Conservation (phyloP, 371 early-diverging fungal genomes). For the Lichtheimia hyalospora region DNA sequence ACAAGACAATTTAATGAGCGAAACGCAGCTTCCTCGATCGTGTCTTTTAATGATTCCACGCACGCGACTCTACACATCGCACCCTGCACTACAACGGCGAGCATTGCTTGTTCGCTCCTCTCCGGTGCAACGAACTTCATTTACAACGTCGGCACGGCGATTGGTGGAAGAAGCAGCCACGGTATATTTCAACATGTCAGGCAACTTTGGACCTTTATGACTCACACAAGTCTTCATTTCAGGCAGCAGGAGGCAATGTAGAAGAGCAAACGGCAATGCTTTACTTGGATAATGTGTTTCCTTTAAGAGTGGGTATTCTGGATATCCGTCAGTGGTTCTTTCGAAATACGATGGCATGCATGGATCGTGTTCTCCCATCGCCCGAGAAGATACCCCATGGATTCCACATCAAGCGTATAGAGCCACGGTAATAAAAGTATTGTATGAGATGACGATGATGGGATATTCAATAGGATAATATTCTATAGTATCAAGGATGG, state of each 20-base stretch:
- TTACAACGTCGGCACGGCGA: background rate
- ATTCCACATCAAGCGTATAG: slow-evolving; percentile 32
- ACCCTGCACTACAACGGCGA: no score
- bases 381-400: slow-evolving; percentile 26
- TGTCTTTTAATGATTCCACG: no score
- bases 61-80: no score
- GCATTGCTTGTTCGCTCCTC: no score
- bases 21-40: no score
- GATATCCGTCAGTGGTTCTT: slow-evolving; percentile 47
- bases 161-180: background rate
- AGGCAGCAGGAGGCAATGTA: background rate
- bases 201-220: no score
- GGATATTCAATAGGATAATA: background rate
- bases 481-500: slow-evolving; percentile 47
- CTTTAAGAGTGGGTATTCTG: slow-evolving; percentile 32
- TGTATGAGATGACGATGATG: background rate
- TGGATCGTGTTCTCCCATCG: slow-evolving; percentile 33
- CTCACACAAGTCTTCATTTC: background rate
- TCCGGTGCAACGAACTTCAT: background rate
- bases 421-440: slow-evolving; percentile 36
- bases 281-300: slow-evolving; percentile 48
- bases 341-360: slow-evolving; percentile 26
- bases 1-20: no score
- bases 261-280: slow-evolving; percentile 35
- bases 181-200: background rate